Evolutionary conservation across 768 basidiomycete genomes (phyloP), one percentile per base, ranked within the genome.

Genomic region (Sarcomyxa edulis): DNA sequence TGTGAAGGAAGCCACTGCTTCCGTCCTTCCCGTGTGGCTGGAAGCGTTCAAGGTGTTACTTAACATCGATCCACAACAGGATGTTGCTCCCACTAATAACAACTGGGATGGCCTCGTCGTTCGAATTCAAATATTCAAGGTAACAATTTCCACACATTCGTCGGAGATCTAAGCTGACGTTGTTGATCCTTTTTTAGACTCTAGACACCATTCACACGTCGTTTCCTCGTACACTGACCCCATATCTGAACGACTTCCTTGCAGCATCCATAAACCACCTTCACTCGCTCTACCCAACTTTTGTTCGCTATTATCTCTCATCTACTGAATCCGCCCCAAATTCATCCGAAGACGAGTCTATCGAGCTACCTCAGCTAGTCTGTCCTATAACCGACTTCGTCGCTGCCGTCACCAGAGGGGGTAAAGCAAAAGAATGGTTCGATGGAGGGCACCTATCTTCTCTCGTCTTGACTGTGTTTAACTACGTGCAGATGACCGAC

Each of bases 21-120:
- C 78, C 30, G 79, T 97, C 28, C 74, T 95, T 5, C 90, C 94
- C 1, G 70, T 81, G 11, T 99, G 96, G 96, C 62, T 97, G n/a
- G 83, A 85, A 25, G 88, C 89, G 1, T 92, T 97, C 68, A 79
- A 78, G 45, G 76, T 80, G 11, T 68, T 97, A 10, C 66, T 97
- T 16, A 69, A 63, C 35, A 58, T 76, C 15, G 79, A 89, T 53
- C 74, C 84, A 1, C 60, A 68, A 15, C 59, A 64, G 37, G 92
- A 94, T 51, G 66, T 85, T 3, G 54, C 68, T 11, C 69, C 69
- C 32, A 63, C 66, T 5, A 55, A 67, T 15, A 75, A 77, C 35
- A 75, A 77, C 35, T 97, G 94, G 93, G 90, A 95, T 56, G 77
- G 75, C 5, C 59, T 99, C 7, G 67, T 81, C 5, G 69, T 97